phyloP scores from a whole-genome alignment of 2,329 filamentous ascomycete species.

The Stenocarpella maydis region DNA sequence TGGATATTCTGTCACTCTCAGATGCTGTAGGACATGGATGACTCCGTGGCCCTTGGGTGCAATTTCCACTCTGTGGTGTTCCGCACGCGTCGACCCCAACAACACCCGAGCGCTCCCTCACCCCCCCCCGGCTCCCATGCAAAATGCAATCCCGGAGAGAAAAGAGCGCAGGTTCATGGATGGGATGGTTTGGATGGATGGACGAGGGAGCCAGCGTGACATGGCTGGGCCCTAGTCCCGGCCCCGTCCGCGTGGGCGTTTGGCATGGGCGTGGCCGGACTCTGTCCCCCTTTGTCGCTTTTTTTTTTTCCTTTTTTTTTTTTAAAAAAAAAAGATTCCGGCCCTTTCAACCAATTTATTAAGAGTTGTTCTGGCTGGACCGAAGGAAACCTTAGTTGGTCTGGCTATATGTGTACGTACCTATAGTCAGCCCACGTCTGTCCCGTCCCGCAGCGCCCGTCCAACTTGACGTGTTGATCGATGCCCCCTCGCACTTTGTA shows the following conservation, averaged over 20 bases:
- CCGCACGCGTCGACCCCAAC: constrained; percentile 4
- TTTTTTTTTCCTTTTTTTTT: too few relatives aligned
- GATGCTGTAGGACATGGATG: constrained; percentile 14
- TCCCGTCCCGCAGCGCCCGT: constrained; percentile 4
- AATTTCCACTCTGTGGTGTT: constrained; percentile 6
- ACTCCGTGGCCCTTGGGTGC: neutral
- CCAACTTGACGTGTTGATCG: constrained; percentile 12
- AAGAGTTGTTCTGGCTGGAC: neutral
- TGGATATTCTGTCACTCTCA: neutral
- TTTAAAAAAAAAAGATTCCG: constrained; percentile 13
- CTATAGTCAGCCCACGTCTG: constrained; percentile 13
- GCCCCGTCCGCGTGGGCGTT: constrained; percentile 22
- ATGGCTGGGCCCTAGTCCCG: constrained; percentile 22
- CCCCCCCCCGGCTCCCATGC: neutral
- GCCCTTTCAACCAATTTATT: constrained; percentile 9
- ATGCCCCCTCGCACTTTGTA: constrained; percentile 15
- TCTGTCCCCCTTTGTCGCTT: constrained; percentile 1
- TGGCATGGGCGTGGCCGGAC: constrained; percentile 3
- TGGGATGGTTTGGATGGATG: neutral
- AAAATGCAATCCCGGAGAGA: neutral
- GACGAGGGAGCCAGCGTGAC: neutral
- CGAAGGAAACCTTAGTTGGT: constrained; percentile 12
- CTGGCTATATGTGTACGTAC: constrained; percentile 4
- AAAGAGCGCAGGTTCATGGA: neutral
- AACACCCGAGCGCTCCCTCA: too few relatives aligned